Conservation (phyloP, 2,329 filamentous ascomycete genomes). For the Penicillium italicum region DNA sequence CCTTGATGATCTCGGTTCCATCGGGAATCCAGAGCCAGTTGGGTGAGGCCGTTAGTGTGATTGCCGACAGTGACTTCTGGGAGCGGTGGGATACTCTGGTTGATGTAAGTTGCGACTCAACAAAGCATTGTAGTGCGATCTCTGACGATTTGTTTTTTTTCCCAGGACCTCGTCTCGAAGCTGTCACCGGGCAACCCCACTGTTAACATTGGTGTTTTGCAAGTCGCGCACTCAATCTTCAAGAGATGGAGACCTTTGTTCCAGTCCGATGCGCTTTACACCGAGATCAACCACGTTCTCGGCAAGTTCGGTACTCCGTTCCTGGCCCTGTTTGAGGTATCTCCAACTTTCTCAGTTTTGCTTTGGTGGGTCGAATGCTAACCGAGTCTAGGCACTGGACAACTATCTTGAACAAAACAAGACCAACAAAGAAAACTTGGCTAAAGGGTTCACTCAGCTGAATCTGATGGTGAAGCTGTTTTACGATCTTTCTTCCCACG, state of each 20-base stretch:
- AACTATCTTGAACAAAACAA: slow-evolving; percentile 66
- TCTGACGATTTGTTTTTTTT: slow-evolving; percentile 5
- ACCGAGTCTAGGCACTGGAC: slow-evolving; percentile 44
- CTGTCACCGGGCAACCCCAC: slow-evolving; percentile 77
- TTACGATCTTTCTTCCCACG: slow-evolving; percentile 95
- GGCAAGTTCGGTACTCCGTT: slow-evolving; percentile 79
- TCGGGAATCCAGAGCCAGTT: slow-evolving; percentile 85
- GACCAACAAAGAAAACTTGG: slow-evolving; percentile 69
- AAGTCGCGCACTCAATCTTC: slow-evolving; percentile 98
- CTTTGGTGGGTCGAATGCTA: slow-evolving; percentile 4
- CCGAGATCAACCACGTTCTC: slow-evolving; percentile 94
- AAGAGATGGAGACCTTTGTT: slow-evolving; percentile 92
- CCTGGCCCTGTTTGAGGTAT: slow-evolving; percentile 70
- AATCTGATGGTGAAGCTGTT: slow-evolving; percentile 88
- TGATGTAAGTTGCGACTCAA: slow-evolving; percentile 52
- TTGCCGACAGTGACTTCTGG: slow-evolving; percentile 98
- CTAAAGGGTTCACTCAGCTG: slow-evolving; percentile 76
- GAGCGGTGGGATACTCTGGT: slow-evolving; percentile 94
- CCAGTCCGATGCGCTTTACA: slow-evolving; percentile 85
- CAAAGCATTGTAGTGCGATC: background rate
- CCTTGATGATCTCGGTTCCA: slow-evolving; percentile 91
- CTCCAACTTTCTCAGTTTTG: slow-evolving; percentile 18
- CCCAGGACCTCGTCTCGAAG: slow-evolving; percentile 77
- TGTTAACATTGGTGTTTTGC: slow-evolving; percentile 88
- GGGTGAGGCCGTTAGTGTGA: slow-evolving; percentile 93